Evolutionary conservation across 169 alveolate genomes (phyloP).

Genomic region (Plasmodium adleri): DNA sequence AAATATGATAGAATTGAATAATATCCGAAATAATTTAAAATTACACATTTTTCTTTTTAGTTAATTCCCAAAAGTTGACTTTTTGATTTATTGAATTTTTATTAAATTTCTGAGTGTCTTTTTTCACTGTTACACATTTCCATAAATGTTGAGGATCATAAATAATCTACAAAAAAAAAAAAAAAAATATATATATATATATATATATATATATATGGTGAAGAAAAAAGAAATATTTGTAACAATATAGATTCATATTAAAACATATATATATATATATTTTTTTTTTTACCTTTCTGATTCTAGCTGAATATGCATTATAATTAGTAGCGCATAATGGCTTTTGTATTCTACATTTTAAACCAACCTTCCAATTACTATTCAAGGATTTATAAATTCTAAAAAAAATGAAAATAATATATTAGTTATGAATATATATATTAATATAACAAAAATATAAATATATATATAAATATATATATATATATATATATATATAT

Average conservation of each 20-base stretch:
- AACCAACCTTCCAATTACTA: slow-evolving; percentile 1
- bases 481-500: not conserved
- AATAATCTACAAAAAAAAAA: not conserved
- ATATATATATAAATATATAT: not conserved
- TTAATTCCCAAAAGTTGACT: slow-evolving; percentile 8
- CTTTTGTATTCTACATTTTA: slow-evolving; percentile 3
- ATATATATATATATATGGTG: not conserved
- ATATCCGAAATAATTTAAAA: not conserved
- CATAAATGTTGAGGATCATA: not conserved
- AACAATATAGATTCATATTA: not conserved
- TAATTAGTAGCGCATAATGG: not conserved
- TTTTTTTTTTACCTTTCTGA: not conserved
- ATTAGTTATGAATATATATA: not conserved
- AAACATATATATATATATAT: too few relatives aligned
- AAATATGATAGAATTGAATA: not conserved
- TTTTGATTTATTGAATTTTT: not conserved
- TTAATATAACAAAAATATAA: not conserved
- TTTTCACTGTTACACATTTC: slow-evolving; percentile 9
- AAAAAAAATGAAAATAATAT: not conserved
- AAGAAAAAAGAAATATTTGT: not conserved
- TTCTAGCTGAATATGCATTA: not conserved
- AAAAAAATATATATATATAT: not conserved
- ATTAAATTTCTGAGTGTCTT: not conserved
- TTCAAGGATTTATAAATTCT: not conserved
- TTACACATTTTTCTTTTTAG: not conserved